Evolutionary conservation across 495 filamentous ascomycete species (phyloP).

Genomic region (Penicillium flavigenum): DNA sequence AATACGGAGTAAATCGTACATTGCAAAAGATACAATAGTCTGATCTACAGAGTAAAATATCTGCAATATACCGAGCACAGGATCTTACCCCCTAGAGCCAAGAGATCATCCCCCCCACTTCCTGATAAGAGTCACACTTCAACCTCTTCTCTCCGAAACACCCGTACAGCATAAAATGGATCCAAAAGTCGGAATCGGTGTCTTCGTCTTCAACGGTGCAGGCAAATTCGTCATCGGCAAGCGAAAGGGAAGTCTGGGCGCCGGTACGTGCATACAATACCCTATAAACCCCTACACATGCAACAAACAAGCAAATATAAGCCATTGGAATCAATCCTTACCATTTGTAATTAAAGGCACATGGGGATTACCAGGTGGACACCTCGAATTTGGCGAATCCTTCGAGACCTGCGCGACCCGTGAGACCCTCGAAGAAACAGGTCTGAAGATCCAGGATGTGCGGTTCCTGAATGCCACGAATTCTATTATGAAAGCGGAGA

Average conservation of each 20-base stretch:
- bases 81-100: background rate
- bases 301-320: background rate
- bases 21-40: no score
- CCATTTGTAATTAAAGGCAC: constrained; percentile 38
- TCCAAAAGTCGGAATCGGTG: constrained; percentile 33
- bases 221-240: constrained; percentile 38
- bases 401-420: constrained; percentile 57
- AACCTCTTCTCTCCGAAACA: background rate
- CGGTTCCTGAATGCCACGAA: constrained; percentile 58
- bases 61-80: no score
- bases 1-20: no score
- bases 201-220: constrained; percentile 31
- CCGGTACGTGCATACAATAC: constrained; percentile 24
- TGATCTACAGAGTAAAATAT: no score
- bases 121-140: background rate
- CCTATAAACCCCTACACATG: background rate
- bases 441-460: constrained; percentile 48
- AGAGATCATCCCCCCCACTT: background rate
- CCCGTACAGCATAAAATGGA: constrained; percentile 13
- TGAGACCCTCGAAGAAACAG: constrained; percentile 69
- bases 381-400: constrained; percentile 64
- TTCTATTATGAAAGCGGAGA: constrained; percentile 50
- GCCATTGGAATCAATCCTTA: background rate
- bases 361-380: constrained; percentile 65
- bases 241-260: constrained; percentile 39